Percentiles rank a stretch among this genome's conserved stretches.
Conservation (phyloP, 2,329 filamentous ascomycete species). For the Talaromyces funiculosus region DNA sequence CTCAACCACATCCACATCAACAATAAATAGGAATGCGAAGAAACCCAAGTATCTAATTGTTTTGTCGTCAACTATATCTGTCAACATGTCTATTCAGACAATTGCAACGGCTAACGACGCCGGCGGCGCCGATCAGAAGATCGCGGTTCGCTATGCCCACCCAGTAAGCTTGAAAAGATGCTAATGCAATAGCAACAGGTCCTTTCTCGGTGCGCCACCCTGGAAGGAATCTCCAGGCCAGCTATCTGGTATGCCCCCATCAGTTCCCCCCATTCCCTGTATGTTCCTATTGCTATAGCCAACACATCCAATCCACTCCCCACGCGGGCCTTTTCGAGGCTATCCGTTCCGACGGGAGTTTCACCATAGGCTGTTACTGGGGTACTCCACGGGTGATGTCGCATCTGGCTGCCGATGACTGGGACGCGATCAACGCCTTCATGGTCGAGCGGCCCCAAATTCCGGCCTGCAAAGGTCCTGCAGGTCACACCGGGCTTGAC, state of each 20-base stretch:
- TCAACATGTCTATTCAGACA: neutral
- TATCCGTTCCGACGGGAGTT: neutral
- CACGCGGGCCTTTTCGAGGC: neutral
- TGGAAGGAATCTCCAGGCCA: neutral
- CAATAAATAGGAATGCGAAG: neutral
- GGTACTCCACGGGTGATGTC: neutral
- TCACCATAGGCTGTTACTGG: neutral
- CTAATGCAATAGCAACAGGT: neutral
- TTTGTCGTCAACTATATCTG: neutral
- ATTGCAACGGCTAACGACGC: neutral
- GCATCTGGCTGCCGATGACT: neutral
- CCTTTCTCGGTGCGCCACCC: neutral
- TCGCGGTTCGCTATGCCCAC: neutral
- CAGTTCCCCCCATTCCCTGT: neutral
- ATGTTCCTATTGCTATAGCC: neutral
- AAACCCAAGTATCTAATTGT: neutral
- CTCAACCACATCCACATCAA: neutral
- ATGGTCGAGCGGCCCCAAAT: neutral
- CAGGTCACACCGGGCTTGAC: neutral
- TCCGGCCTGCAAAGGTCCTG: neutral
- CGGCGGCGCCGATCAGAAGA: neutral
- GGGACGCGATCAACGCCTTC: neutral
- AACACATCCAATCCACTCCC: neutral
- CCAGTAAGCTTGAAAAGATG: neutral
- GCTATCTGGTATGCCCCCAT: neutral